phyloP scores from a whole-genome alignment of 352 stramenopile genomes.

The Peronosclerospora sorghi region DNA sequence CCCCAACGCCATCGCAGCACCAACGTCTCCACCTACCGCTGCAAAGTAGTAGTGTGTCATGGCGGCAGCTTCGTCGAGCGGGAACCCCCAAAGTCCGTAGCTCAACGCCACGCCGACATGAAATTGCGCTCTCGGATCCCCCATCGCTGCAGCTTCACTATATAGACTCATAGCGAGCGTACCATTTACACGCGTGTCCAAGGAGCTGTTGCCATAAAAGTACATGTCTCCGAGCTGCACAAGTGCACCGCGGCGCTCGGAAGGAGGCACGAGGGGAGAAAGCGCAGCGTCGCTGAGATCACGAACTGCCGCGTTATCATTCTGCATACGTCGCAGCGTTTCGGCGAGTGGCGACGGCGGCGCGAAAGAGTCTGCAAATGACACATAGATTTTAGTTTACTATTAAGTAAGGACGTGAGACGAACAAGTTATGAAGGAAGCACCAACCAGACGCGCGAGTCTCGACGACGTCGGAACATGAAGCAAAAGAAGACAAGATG shows the following conservation, averaged over 20 bases:
- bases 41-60: conserved; percentile 83
- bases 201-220: conserved; percentile 66
- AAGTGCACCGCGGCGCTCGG: conserved; percentile 39
- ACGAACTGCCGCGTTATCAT: conserved; percentile 19
- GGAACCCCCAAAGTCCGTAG: conserved; percentile 70
- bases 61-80: conserved; percentile 47
- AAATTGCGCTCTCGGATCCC: conserved; percentile 66
- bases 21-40: conserved; percentile 48
- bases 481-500: conserved; percentile 2
- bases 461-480: conserved; percentile 14
- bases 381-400: neutral
- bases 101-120: conserved; percentile 74
- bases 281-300: conserved; percentile 38
- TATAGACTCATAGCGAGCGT: conserved; percentile 66
- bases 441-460: conserved; percentile 12
- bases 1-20: conserved; percentile 65
- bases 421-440: neutral
- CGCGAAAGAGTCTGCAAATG: conserved; percentile 12
- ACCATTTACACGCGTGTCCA: conserved; percentile 49
- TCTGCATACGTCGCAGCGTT: conserved; percentile 13
- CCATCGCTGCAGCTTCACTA: conserved; percentile 38
- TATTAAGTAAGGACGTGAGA: neutral
- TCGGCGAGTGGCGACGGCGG: conserved; percentile 17
- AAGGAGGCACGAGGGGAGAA: conserved; percentile 13
- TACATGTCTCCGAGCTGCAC: conserved; percentile 64